These are phyloP conservation scores for Colletotrichum graminicola DNA, from an alignment of 2,329 filamentous ascomycete genomes.

Conservation along the genomic window DNA sequence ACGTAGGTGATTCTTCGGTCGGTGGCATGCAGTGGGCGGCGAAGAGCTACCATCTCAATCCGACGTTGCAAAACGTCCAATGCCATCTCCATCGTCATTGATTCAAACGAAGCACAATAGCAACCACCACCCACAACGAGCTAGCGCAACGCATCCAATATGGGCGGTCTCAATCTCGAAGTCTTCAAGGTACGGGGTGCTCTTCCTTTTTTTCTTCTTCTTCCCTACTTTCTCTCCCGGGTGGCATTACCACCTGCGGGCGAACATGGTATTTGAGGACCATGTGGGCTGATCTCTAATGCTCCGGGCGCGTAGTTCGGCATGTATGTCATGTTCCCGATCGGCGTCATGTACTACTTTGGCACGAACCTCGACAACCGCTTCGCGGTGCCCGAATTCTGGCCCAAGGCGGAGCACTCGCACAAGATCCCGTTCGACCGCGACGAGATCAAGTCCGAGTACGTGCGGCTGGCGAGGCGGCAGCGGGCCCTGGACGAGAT, in stretches of 20 bases:
- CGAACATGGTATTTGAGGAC: background rate
- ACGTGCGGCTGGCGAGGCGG: slow-evolving; percentile 75
- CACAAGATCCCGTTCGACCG: slow-evolving; percentile 81
- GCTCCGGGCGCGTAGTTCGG: slow-evolving; percentile 75
- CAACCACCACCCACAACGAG: slow-evolving; percentile 1
- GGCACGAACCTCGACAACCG: slow-evolving; percentile 96
- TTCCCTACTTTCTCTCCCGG: slow-evolving; percentile 1
- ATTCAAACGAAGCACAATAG: background rate
- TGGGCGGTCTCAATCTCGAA: slow-evolving; percentile 88
- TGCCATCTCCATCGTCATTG: slow-evolving; percentile 25
- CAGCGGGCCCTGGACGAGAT: slow-evolving; percentile 83
- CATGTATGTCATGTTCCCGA: slow-evolving; percentile 98
- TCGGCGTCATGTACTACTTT: slow-evolving; percentile 99
- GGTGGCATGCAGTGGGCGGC: slow-evolving; percentile 4
- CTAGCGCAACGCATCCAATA: slow-evolving; percentile 45
- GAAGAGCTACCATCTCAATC: slow-evolving; percentile 21
- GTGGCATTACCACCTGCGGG: background rate
- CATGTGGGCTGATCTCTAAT: slow-evolving; percentile 15
- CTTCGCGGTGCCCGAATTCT: slow-evolving; percentile 91
- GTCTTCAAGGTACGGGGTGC: slow-evolving; percentile 79
- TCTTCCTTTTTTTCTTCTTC: background rate
- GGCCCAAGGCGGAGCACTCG: slow-evolving; percentile 85
- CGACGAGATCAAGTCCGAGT: slow-evolving; percentile 86
- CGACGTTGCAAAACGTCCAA: slow-evolving; percentile 24
- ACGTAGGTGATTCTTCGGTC: slow-evolving; percentile 31